Evolutionary conservation across 2,329 filamentous ascomycete genomes (phyloP).

Genomic region (Grosmannia serpens): DNA sequence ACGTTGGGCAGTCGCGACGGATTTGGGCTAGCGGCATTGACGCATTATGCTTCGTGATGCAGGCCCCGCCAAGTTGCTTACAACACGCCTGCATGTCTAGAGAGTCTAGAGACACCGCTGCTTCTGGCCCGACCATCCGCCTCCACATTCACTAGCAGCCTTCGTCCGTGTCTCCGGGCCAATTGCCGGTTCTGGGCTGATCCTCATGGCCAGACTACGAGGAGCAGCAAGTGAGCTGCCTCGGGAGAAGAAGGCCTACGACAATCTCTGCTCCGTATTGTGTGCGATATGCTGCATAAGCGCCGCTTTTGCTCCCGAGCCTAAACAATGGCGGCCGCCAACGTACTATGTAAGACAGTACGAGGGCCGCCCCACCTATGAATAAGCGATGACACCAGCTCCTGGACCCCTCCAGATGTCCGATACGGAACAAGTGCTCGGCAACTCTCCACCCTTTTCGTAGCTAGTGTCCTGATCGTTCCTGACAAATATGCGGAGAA

Average conservation of each 20-base stretch:
- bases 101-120: background rate
- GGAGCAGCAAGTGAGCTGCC: no score
- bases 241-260: no score
- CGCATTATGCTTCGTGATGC: no score
- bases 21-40: background rate
- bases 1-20: background rate
- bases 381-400: slow-evolving; percentile 9
- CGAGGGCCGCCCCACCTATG: background rate
- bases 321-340: background rate
- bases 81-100: background rate
- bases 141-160: no score
- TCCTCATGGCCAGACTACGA: no score
- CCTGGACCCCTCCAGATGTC: background rate
- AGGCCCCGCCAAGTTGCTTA: background rate
- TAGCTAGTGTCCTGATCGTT: slow-evolving; percentile 3
- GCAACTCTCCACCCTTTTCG: background rate
- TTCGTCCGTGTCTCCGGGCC: no score
- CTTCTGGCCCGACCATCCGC: background rate
- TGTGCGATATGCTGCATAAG: no score
- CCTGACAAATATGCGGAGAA: slow-evolving; percentile 7
- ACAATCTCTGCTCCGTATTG: no score
- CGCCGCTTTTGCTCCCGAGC: background rate
- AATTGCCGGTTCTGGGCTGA: no score
- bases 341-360: no score
- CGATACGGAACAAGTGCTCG: background rate